Evolutionary conservation across 805 yeast genomes (phyloP), one percentile per base, ranked within the genome.

Genomic region (Lachancea waltii): DNA sequence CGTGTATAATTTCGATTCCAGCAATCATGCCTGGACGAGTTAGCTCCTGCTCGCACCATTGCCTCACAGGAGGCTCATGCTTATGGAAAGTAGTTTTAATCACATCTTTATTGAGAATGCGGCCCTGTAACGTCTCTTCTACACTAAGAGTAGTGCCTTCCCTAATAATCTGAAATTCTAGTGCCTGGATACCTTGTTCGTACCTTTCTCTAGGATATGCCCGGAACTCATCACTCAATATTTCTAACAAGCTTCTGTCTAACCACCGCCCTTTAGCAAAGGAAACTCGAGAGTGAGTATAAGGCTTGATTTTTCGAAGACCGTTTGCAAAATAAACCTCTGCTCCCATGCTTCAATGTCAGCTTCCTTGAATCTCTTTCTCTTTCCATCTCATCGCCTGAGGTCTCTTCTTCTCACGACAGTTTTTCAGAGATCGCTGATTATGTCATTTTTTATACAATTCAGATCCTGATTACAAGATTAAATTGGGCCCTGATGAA

Each of bases 61-160:
- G 50, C 45, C 77, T 59, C 2, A 89, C 87, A 0, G 94, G 78
- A 5, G 97, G 95, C 53, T 92, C 98, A 55, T 90, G 97, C 42
- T 89, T 73, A 56, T 87, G 97, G 33, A 77, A 43, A 4, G 41
- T 40, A 1, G 53, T 50, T 15, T 44, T 45, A 5, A 60, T 40
- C 6, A 51, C 28, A 34, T 61, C 65, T 20, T 58, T 56, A 30
- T 50, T 48, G 25, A 45, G 40, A 5, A 61, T 52, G 1, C 30
- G 38, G 1, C 48, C 34, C 2, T 4, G 7, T 11, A 49, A 23
- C 3, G 46, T 43, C n/a, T 51, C 50, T 15, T 36, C 41, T 2
- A 47, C 41, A 13, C 42, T 42, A 5, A 54, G 30, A 11, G 30
- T 30, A 14, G 13, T 37, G 8, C 45, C 54, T 15, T 42, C 50